Evolutionary conservation across 1,139 yeast genomes (phyloP).

Genomic region (Candida albicans): DNA sequence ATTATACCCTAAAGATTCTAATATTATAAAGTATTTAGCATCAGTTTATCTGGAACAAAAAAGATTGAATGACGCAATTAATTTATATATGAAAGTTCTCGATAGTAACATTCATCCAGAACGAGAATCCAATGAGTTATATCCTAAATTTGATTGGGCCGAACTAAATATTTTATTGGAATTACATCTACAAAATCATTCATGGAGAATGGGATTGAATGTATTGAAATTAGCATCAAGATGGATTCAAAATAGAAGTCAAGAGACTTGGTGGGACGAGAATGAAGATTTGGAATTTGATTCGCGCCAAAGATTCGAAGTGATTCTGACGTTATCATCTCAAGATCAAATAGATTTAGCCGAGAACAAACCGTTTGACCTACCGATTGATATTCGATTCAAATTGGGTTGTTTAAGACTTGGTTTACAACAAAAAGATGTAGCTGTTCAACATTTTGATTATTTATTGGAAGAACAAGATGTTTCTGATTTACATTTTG

Average conservation of each 20-base stretch:
- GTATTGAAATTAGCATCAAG: conserved; percentile 72
- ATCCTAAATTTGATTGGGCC: conserved; percentile 75
- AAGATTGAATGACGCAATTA: conserved; percentile 77
- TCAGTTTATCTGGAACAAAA: conserved; percentile 73
- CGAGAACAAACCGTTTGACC: conserved; percentile 34
- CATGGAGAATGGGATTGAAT: conserved; percentile 63
- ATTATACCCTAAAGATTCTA: conserved; percentile 60
- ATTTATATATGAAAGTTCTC: conserved; percentile 66
- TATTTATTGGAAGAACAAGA: conserved; percentile 59
- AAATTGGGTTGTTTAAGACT: conserved; percentile 76
- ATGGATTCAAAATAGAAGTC: conserved; percentile 74
- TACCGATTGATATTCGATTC: conserved; percentile 86
- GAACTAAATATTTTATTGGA: conserved; percentile 83
- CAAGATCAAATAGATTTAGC: conserved; percentile 24
- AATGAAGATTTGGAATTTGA: conserved; percentile 78
- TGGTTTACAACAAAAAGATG: conserved; percentile 60
- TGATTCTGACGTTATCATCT: conserved; percentile 18
- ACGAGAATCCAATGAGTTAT: conserved; percentile 26
- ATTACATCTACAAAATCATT: conserved; percentile 65
- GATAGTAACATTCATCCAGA: conserved; percentile 51
- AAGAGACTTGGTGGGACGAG: conserved; percentile 85
- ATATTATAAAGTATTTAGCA: conserved; percentile 71
- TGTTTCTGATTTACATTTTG: conserved; percentile 70
- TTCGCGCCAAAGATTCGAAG: conserved; percentile 48
- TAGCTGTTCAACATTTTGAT: conserved; percentile 66